phyloP scores from a whole-genome alignment of 371 early-diverging fungal genomes.

The Sporodiniella umbellata region DNA sequence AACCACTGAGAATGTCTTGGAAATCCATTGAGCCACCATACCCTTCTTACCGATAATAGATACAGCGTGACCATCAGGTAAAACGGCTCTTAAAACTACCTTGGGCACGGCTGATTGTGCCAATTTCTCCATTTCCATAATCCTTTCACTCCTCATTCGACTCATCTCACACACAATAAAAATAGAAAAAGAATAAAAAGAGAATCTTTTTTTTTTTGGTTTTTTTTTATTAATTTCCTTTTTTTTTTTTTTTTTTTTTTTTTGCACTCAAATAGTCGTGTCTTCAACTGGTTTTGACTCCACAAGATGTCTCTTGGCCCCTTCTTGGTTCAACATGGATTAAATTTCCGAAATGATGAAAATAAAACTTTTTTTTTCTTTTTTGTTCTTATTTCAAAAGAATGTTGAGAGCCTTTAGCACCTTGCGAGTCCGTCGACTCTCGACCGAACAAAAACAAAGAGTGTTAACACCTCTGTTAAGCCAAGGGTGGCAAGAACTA shows the following conservation, averaged over 20 bases:
- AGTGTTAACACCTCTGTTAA: slow-evolving; percentile 45
- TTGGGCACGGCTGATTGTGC: background rate
- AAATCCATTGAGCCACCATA: background rate
- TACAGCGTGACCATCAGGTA: background rate
- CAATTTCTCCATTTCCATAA: background rate
- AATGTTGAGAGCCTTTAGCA: too few species aligned
- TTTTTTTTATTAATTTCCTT: background rate
- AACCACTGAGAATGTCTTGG: background rate
- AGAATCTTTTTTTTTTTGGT: background rate
- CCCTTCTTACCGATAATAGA: background rate
- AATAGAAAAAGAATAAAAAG: background rate
- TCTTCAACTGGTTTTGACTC: too few species aligned
- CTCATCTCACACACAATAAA: background rate
- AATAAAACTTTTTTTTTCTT: too few species aligned
- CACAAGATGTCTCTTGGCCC: too few species aligned
- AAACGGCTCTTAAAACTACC: background rate
- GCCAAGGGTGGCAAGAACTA: slow-evolving; percentile 57
- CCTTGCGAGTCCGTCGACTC: slow-evolving; percentile 11
- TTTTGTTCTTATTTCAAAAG: too few species aligned
- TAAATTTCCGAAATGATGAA: too few species aligned
- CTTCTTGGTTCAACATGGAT: too few species aligned
- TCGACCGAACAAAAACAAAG: slow-evolving; percentile 45
- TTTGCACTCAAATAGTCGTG: background rate
- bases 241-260: background rate
- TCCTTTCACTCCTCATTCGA: background rate